phyloP scores from a whole-genome alignment of 2,329 filamentous ascomycete species.

The Akanthomyces lecanii region DNA sequence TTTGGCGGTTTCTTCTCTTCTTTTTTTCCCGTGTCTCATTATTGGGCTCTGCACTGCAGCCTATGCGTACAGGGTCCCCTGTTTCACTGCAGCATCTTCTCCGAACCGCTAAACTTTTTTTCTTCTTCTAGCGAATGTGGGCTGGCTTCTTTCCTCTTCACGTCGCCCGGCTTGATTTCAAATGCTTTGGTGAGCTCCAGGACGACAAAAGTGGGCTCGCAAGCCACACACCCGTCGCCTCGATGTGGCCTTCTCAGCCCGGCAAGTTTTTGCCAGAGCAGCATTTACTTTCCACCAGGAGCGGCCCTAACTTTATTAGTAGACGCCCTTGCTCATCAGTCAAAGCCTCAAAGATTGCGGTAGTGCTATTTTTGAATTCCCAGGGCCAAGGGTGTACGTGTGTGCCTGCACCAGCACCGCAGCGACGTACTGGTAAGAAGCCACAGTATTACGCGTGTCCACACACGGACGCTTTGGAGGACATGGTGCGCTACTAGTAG shows the following conservation, averaged over 20 bases:
- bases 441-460: neutral
- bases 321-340: neutral
- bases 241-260: neutral
- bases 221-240: conserved; percentile 5
- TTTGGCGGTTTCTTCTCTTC: neutral
- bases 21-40: neutral
- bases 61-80: no score
- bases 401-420: neutral
- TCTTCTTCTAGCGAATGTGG: neutral
- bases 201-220: neutral
- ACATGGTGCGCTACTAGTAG: neutral
- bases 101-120: neutral
- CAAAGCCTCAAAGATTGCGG: neutral
- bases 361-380: neutral
- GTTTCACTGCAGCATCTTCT: neutral
- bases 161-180: conserved; percentile 6
- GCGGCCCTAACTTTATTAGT: neutral
- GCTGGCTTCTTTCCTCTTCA: neutral
- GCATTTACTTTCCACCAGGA: neutral
- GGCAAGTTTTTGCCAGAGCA: conserved; percentile 3
- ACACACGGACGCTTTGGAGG: neutral
- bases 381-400: neutral
- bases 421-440: neutral
- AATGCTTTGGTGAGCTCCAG: conserved; percentile 11
- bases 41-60: neutral